phyloP scores from a whole-genome alignment of 495 filamentous ascomycete genomes.

The Gamarada debralockiae region DNA sequence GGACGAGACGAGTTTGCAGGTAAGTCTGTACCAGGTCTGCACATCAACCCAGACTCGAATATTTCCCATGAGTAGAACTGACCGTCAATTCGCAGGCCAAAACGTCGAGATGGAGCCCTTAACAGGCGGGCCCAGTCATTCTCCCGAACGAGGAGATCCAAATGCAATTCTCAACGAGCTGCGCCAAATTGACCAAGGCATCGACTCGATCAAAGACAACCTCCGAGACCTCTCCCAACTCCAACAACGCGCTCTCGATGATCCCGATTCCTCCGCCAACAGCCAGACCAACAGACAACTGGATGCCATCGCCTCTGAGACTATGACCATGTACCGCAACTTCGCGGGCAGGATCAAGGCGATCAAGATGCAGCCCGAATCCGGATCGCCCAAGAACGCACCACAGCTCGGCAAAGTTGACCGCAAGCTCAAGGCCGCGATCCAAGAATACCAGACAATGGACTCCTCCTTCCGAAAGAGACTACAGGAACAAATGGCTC shows the following conservation, averaged over 20 bases:
- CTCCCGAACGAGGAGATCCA: conserved; percentile 41
- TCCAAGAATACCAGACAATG: conserved; percentile 72
- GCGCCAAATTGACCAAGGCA: conserved; percentile 67
- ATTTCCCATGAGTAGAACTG: background rate
- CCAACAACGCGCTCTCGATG: conserved; percentile 55
- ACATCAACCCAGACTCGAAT: background rate
- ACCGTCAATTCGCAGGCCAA: conserved; percentile 27
- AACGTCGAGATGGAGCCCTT: conserved; percentile 64
- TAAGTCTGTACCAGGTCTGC: conserved; percentile 21
- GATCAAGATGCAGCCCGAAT: conserved; percentile 76
- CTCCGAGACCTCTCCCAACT: conserved; percentile 54
- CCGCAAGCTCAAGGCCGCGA: conserved; percentile 69
- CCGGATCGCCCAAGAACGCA: conserved; percentile 61
- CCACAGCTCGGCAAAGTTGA: conserved; percentile 78
- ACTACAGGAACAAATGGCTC: conserved; percentile 74
- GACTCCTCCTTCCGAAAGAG: conserved; percentile 75
- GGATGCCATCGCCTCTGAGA: conserved; percentile 58
- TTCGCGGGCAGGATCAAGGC: conserved; percentile 70
- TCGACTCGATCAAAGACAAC: conserved; percentile 67
- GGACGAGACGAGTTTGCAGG: conserved; percentile 44
- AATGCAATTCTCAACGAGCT: conserved; percentile 81
- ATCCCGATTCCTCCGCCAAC: conserved; percentile 47
- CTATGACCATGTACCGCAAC: conserved; percentile 74
- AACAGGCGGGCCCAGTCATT: conserved; percentile 39
- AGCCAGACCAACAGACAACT: conserved; percentile 51